A percentile compares a stretch with the other conserved stretches of the same genome.
These are phyloP conservation scores for Hawksworthiomyces lignivorus DNA, from an alignment of 2,329 filamentous ascomycete genomes.

Conservation along the genomic window DNA sequence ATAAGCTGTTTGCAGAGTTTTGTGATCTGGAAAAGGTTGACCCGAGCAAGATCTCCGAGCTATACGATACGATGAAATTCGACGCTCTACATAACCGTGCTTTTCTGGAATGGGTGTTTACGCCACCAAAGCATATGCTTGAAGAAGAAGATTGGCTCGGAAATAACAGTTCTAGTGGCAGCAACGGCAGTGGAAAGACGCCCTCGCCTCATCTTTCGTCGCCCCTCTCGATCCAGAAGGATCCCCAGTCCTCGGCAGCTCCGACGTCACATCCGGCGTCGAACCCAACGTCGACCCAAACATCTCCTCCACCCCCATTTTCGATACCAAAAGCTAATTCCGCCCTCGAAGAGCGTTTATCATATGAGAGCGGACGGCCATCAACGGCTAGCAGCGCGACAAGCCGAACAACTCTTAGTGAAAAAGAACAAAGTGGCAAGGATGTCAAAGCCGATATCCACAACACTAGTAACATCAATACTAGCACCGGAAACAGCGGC, in stretches of 20 bases:
- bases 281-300: too few relatives aligned
- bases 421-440: conserved; percentile 21
- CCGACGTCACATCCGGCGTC: neutral
- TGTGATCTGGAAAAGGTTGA: conserved; percentile 96
- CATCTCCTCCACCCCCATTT: too few relatives aligned
- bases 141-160: conserved; percentile 50
- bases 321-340: too few relatives aligned
- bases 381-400: neutral
- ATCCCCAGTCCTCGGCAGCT: neutral
- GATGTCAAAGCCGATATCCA: conserved; percentile 16
- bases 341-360: conserved; percentile 7
- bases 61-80: conserved; percentile 99
- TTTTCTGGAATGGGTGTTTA: conserved; percentile 96
- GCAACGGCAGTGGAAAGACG: conserved; percentile 21
- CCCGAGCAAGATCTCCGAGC: conserved; percentile 94
- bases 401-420: neutral
- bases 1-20: conserved; percentile 95
- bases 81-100: conserved; percentile 94
- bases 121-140: conserved; percentile 70
- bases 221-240: conserved; percentile 4
- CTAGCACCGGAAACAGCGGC: neutral
- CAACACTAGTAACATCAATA: neutral
- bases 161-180: conserved; percentile 31
- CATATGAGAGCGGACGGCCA: conserved; percentile 9
- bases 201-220: conserved; percentile 32